Evolutionary conservation across 2,329 filamentous ascomycete genomes (phyloP).

Genomic region (Capronia coronata): DNA sequence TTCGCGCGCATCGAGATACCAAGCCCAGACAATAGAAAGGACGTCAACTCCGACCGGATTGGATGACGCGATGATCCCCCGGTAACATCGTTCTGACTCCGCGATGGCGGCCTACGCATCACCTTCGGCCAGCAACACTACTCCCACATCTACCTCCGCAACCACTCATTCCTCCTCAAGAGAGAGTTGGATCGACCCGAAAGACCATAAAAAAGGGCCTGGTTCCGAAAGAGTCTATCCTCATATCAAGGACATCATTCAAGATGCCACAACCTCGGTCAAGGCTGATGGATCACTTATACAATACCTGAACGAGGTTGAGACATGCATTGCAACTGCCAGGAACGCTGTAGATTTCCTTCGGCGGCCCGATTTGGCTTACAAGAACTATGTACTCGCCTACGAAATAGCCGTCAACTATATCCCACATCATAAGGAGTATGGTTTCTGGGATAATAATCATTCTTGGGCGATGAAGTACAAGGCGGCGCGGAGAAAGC

Average conservation of each 20-base stretch:
- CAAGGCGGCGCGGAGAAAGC: slow-evolving; percentile 35
- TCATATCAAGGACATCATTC: slow-evolving; percentile 42
- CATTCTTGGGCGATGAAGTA: slow-evolving; percentile 46
- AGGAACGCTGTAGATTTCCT: slow-evolving; percentile 45
- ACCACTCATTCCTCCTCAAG: slow-evolving; percentile 8
- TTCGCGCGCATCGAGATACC: too few relatives aligned
- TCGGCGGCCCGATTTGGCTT: slow-evolving; percentile 63
- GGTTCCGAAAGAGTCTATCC: slow-evolving; percentile 31
- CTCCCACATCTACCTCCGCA: slow-evolving; percentile 11
- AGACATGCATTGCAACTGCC: slow-evolving; percentile 35
- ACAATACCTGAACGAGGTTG: slow-evolving; percentile 32
- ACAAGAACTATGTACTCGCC: slow-evolving; percentile 77
- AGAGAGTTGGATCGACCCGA: slow-evolving; percentile 25
- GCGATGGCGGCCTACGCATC: slow-evolving; percentile 28
- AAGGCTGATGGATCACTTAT: slow-evolving; percentile 25
- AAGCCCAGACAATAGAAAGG: too few relatives aligned
- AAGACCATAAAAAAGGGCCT: slow-evolving; percentile 11
- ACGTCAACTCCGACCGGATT: background rate
- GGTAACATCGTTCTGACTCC: slow-evolving; percentile 13
- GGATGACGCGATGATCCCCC: slow-evolving; percentile 17
- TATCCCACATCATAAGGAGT: slow-evolving; percentile 71
- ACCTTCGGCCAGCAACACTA: slow-evolving; percentile 15
- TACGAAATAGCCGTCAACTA: slow-evolving; percentile 70
- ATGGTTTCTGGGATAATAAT: slow-evolving; percentile 53
- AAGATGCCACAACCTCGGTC: slow-evolving; percentile 41